Evolutionary conservation across 257 asterid genomes (phyloP).

Genomic region (Gentiana macrophylla): DNA sequence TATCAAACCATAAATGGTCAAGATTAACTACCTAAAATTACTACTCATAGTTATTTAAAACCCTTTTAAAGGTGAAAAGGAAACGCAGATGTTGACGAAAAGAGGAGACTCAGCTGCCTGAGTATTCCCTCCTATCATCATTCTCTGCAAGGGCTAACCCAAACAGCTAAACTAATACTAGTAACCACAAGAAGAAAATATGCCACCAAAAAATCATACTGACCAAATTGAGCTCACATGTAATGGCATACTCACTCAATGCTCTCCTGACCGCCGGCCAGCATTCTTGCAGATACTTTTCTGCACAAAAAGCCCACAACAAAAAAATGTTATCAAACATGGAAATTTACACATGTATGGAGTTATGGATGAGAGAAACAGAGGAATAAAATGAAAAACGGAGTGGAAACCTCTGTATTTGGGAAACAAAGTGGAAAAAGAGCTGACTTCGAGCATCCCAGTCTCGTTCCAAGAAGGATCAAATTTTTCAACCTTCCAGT

Average conservation of each 20-base stretch:
- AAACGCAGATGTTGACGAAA: too few relatives aligned
- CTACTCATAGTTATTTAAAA: too few relatives aligned
- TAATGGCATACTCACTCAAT: constrained; percentile 58
- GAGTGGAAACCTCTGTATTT: constrained; percentile 29
- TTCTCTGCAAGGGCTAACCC: neutral
- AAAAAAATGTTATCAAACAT: neutral
- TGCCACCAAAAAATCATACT: constrained; percentile 5
- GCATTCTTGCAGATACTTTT: constrained; percentile 80
- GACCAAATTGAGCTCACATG: constrained; percentile 68
- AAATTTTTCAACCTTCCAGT: constrained; percentile 66
- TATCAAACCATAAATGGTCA: too few relatives aligned
- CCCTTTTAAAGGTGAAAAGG: too few relatives aligned
- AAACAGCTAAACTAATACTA: neutral
- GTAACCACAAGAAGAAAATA: neutral
- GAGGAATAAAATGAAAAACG: neutral
- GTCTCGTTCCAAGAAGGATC: constrained; percentile 61
- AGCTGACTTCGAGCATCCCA: constrained; percentile 60
- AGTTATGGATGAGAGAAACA: neutral
- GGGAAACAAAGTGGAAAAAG: constrained; percentile 74
- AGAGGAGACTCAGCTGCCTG: too few relatives aligned
- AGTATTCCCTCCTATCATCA: neutral
- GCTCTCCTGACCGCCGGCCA: constrained; percentile 79
- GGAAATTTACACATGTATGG: neutral
- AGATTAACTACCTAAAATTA: too few relatives aligned
- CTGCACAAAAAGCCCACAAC: constrained; percentile 19